phyloP scores from a whole-genome alignment of 208 protist genomes.

The Vickermania ingenoplastis region DNA sequence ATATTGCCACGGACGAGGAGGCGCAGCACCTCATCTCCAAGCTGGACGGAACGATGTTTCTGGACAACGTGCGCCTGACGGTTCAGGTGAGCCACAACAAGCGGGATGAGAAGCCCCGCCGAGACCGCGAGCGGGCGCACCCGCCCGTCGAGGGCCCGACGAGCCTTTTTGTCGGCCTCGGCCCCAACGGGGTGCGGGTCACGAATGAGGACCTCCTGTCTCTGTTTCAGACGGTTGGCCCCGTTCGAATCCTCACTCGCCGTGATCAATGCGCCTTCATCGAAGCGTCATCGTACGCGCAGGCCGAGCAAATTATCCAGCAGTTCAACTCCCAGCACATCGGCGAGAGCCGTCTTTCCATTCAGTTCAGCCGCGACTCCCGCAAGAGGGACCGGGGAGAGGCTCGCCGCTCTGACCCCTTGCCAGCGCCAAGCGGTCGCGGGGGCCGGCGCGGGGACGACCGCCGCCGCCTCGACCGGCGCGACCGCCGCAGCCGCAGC shows the following conservation, averaged over 20 bases:
- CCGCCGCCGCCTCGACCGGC: conserved; percentile 5
- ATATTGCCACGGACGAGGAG: conserved; percentile 30
- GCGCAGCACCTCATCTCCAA: conserved; percentile 34
- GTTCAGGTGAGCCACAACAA: conserved; percentile 45
- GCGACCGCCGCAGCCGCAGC: conserved; percentile 14
- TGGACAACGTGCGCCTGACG: conserved; percentile 34
- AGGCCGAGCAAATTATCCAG: conserved; percentile 30
- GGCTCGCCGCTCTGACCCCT: conserved; percentile 7
- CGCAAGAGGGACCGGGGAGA: conserved; percentile 14
- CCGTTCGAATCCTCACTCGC: conserved; percentile 36
- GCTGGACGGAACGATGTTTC: conserved; percentile 26
- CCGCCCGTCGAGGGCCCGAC: not conserved
- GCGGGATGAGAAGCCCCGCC: conserved; percentile 8
- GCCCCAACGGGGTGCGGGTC: conserved; percentile 29
- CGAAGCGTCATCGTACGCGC: conserved; percentile 18
- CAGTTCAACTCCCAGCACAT: conserved; percentile 35
- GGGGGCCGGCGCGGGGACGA: conserved; percentile 3
- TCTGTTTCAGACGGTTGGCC: conserved; percentile 26
- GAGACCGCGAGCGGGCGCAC: not conserved
- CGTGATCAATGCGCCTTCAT: conserved; percentile 51
- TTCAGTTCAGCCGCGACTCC: conserved; percentile 32
- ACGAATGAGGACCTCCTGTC: conserved; percentile 18
- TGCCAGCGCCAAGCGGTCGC: conserved; percentile 5
- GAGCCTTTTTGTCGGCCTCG: conserved; percentile 47
- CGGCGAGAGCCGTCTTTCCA: conserved; percentile 33